These are phyloP conservation scores for Fusarium marasasianum DNA, from an alignment of 2,329 filamentous ascomycete genomes.

Conservation along the genomic window DNA sequence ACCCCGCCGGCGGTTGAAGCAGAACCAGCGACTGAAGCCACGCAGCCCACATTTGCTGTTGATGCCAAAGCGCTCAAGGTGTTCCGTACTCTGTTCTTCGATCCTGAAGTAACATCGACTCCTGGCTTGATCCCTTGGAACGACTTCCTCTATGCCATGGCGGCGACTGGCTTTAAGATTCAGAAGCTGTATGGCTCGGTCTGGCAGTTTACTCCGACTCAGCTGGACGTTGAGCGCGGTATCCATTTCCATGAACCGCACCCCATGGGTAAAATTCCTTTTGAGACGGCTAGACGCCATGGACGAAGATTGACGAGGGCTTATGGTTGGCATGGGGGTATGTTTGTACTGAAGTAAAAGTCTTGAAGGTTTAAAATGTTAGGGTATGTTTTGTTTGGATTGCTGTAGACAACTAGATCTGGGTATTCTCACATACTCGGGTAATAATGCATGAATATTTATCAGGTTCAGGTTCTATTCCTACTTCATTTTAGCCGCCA, in stretches of 20 bases:
- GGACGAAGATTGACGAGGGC: background rate
- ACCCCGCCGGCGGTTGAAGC: background rate
- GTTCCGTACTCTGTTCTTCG: background rate
- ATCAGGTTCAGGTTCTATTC: too few species aligned
- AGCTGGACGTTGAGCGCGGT: background rate
- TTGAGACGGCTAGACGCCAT: background rate
- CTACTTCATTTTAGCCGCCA: too few species aligned
- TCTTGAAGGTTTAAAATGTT: background rate
- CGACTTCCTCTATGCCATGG: background rate
- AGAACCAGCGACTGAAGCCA: background rate
- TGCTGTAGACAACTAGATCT: background rate
- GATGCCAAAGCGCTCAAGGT: background rate
- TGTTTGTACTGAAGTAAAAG: background rate
- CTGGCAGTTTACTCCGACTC: background rate
- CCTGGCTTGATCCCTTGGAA: background rate
- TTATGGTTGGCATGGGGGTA: background rate
- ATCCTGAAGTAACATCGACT: background rate
- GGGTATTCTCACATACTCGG: rapidly evolving
- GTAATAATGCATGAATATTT: too few species aligned
- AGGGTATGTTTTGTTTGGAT: background rate
- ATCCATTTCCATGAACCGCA: constrained; percentile 2
- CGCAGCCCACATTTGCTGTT: background rate
- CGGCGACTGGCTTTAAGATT: background rate
- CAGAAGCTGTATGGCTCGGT: constrained; percentile 4
- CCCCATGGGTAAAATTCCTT: background rate